phyloP scores from a whole-genome alignment of 2,329 filamentous ascomycete species.

The Epichloe gansuensis region DNA sequence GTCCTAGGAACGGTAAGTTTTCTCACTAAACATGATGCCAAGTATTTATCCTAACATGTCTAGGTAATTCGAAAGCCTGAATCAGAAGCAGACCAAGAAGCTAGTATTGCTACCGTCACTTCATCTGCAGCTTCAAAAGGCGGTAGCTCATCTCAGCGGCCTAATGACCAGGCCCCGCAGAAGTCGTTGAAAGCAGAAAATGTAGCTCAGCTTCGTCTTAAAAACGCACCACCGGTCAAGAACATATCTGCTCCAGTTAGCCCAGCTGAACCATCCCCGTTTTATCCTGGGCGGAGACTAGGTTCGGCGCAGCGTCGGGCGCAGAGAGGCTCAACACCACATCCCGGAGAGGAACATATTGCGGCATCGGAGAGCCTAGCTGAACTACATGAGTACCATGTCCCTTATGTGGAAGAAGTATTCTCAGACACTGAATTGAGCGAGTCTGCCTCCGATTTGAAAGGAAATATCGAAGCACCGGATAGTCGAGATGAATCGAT shows the following conservation, averaged over 20 bases:
- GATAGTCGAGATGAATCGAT: not conserved
- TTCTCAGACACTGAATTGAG: not conserved
- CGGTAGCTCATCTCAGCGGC: not conserved
- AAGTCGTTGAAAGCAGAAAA: not conserved
- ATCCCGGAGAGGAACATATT: not conserved
- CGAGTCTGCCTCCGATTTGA: not conserved
- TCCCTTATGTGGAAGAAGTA: slow-evolving; percentile 9
- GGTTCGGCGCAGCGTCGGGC: slow-evolving; percentile 18
- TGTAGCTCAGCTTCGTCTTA: not conserved
- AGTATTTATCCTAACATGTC: not conserved
- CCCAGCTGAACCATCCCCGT: slow-evolving; percentile 7
- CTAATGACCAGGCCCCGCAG: not conserved
- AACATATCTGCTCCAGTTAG: slow-evolving; percentile 1
- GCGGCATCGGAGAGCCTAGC: not conserved
- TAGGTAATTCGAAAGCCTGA: not conserved
- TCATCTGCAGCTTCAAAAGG: not conserved
- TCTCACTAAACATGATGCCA: not conserved
- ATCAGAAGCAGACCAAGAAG: not conserved
- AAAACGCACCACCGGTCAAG: not conserved
- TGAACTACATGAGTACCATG: slow-evolving; percentile 5
- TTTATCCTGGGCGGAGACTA: slow-evolving; percentile 12
- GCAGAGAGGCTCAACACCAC: slow-evolving; percentile 11
- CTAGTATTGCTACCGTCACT: not conserved
- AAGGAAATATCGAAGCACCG: not conserved
- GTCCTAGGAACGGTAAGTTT: slow-evolving; percentile 13